A percentile compares a stretch with the other conserved stretches of the same genome.
Evolutionary conservation across 2,329 filamentous ascomycete species (phyloP).

Genomic region (Plenodomus tracheiphilus): DNA sequence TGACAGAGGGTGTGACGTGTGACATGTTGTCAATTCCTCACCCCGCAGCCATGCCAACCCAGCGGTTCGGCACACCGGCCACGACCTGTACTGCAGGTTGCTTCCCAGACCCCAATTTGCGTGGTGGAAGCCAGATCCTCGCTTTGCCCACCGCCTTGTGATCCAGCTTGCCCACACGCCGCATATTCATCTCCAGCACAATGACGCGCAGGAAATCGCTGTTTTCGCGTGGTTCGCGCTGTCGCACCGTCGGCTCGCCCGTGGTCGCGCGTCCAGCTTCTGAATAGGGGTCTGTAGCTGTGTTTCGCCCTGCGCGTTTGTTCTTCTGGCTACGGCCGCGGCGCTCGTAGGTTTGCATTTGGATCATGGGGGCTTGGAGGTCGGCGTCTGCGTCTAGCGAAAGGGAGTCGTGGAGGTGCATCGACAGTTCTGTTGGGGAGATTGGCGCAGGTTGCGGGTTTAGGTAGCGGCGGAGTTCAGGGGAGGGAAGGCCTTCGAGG

Average conservation of each 20-base stretch:
- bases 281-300: constrained; percentile 43
- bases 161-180: constrained; percentile 64
- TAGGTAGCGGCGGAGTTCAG: constrained; percentile 62
- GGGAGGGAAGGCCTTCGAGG: constrained; percentile 57
- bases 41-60: constrained; percentile 35
- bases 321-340: constrained; percentile 35
- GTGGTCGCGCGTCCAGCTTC: constrained; percentile 50
- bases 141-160: constrained; percentile 58
- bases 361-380: constrained; percentile 59
- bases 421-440: constrained; percentile 43
- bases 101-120: constrained; percentile 43
- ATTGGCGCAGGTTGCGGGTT: constrained; percentile 56
- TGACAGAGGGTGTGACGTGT: not conserved
- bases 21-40: constrained; percentile 8
- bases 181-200: constrained; percentile 71
- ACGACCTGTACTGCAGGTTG: constrained; percentile 26
- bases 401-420: constrained; percentile 45
- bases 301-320: constrained; percentile 16
- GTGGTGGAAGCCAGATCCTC: constrained; percentile 63
- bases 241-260: constrained; percentile 52
- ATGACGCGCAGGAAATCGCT: constrained; percentile 66
- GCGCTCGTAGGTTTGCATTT: constrained; percentile 64
- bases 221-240: constrained; percentile 67
- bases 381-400: constrained; percentile 40
- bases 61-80: constrained; percentile 41